A percentile compares a stretch with the other conserved stretches of the same genome.
Evolutionary conservation across 306 rosid species (phyloP).

Genomic region (Biancaea sappan): DNA sequence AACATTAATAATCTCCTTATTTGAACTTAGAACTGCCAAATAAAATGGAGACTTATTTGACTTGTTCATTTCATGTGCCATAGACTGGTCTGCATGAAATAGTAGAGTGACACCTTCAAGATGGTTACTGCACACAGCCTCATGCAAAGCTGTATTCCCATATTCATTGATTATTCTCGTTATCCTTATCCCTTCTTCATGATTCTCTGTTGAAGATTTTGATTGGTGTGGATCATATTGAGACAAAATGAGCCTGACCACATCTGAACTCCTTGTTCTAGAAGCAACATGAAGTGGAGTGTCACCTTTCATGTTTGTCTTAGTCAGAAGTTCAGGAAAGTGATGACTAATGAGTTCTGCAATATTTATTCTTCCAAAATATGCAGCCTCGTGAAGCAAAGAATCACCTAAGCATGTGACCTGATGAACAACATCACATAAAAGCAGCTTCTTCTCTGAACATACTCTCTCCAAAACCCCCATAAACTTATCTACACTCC

Average conservation of each 20-base stretch:
- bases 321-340: neutral
- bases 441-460: neutral
- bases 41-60: neutral
- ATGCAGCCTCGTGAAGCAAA: constrained; percentile 31
- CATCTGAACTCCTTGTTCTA: neutral
- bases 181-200: neutral
- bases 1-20: neutral
- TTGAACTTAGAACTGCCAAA: neutral
- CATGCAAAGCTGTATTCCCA: constrained; percentile 13
- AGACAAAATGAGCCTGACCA: neutral
- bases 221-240: neutral
- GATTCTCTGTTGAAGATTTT: neutral
- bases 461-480: neutral
- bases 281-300: constrained; percentile 33
- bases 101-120: neutral
- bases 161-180: neutral
- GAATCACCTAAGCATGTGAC: constrained; percentile 13
- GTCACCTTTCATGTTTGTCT: neutral
- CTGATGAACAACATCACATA: neutral
- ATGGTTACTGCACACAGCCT: neutral
- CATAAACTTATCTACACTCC: neutral
- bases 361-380: no score
- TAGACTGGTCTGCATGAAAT: neutral
- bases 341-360: neutral
- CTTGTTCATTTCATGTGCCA: neutral